Evolutionary conservation across 371 early-diverging fungal species (phyloP).

Genomic region (Dichotomocladium elegans): DNA sequence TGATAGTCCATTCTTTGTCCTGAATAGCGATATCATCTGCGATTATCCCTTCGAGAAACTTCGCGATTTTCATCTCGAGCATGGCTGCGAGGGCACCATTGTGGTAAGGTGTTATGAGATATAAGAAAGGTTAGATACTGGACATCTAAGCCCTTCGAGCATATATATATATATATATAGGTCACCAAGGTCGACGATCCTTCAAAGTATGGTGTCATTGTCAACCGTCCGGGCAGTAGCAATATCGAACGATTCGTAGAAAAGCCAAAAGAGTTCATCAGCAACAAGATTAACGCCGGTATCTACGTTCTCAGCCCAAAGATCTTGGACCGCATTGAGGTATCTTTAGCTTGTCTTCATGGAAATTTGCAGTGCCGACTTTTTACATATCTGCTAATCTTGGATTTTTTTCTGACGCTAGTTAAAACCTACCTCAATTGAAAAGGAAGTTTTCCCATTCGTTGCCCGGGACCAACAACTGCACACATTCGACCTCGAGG

Average conservation of each 20-base stretch:
- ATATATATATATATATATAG: slow-evolving; percentile 17
- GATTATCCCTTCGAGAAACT: slow-evolving; percentile 95
- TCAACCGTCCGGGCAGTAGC: slow-evolving; percentile 65
- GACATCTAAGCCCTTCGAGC: not conserved
- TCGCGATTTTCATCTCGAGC: slow-evolving; percentile 81
- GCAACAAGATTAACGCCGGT: slow-evolving; percentile 99
- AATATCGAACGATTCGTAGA: slow-evolving; percentile 96
- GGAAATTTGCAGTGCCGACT: not conserved
- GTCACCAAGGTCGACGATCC: slow-evolving; percentile 99
- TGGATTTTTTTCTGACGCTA: slow-evolving; percentile 36
- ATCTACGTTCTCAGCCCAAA: slow-evolving; percentile 96
- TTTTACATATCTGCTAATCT: too few relatives aligned
- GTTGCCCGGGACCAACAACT: slow-evolving; percentile 89
- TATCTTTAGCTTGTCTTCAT: slow-evolving; percentile 12
- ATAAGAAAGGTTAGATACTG: too few relatives aligned
- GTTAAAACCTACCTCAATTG: slow-evolving; percentile 94
- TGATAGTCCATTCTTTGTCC: slow-evolving; percentile 96
- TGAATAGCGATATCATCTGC: slow-evolving; percentile 99
- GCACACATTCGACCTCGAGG: slow-evolving; percentile 91
- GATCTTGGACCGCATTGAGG: slow-evolving; percentile 90
- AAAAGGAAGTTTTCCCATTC: slow-evolving; percentile 97
- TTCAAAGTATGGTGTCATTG: slow-evolving; percentile 97
- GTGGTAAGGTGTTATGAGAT: slow-evolving; percentile 50
- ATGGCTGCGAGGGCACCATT: slow-evolving; percentile 95
- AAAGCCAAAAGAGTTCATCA: slow-evolving; percentile 95